Evolutionary conservation across 768 basidiomycete species (phyloP).

Genomic region (Cyathus striatus): DNA sequence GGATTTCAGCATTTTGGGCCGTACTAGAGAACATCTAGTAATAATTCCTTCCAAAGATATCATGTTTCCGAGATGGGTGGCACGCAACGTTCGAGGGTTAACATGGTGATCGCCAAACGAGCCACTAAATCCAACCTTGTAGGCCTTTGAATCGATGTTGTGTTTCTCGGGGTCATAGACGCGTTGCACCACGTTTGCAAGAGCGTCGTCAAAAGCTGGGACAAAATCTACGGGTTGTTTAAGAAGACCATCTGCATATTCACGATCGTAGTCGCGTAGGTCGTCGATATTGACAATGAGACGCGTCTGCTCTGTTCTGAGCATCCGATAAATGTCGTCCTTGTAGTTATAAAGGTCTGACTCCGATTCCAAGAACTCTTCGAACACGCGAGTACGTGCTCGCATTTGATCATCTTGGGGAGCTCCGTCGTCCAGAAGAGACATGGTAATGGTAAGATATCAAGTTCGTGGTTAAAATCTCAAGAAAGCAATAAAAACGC

Average conservation of each 20-base stretch:
- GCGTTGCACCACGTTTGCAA: constrained; percentile 66
- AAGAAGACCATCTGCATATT: constrained; percentile 82
- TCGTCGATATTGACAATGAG: constrained; percentile 96
- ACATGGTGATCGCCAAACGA: constrained; percentile 98
- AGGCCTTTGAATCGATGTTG: constrained; percentile 73
- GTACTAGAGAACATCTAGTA: constrained; percentile 94
- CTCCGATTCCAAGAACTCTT: constrained; percentile 75
- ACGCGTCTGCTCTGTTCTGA: constrained; percentile 78
- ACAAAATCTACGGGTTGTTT: constrained; percentile 84
- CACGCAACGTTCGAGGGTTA: constrained; percentile 87
- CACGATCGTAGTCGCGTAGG: constrained; percentile 86
- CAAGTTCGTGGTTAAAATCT: too few species aligned
- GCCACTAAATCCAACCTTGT: constrained; percentile 87
- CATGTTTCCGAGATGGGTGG: constrained; percentile 91
- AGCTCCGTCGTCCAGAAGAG: constrained; percentile 50
- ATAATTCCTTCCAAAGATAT: constrained; percentile 97
- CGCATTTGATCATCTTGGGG: constrained; percentile 68
- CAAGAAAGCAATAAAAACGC: too few species aligned
- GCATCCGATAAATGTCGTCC: constrained; percentile 78
- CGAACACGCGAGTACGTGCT: constrained; percentile 74
- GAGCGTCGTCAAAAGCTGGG: constrained; percentile 85
- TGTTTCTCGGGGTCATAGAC: constrained; percentile 78
- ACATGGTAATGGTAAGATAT: too few species aligned
- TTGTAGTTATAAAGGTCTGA: constrained; percentile 74
- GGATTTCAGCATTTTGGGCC: constrained; percentile 97